These are phyloP conservation scores for Colletotrichum sublineola DNA, from an alignment of 2,329 filamentous ascomycete species.

Conservation along the genomic window DNA sequence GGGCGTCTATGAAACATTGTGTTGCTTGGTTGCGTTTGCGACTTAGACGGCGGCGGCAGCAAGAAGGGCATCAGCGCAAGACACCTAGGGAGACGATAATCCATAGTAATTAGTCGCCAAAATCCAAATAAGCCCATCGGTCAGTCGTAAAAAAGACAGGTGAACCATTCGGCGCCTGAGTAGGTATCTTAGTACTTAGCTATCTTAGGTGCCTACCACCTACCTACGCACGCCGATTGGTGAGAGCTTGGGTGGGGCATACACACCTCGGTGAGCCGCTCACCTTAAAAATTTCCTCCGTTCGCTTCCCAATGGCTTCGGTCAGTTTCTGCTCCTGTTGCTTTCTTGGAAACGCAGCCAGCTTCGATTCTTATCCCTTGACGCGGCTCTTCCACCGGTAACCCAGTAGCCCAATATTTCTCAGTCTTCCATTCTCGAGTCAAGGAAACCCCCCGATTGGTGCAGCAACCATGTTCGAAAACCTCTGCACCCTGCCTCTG, in stretches of 20 bases:
- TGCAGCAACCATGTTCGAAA: constrained; percentile 80
- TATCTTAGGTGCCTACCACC: neutral
- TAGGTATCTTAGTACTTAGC: too few species aligned
- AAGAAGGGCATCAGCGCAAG: neutral
- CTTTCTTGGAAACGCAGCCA: neutral
- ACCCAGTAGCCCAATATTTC: neutral
- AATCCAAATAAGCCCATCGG: too few species aligned
- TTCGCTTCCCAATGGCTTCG: neutral
- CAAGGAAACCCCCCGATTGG: constrained; percentile 8
- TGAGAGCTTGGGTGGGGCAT: constrained; percentile 23
- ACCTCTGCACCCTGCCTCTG: constrained; percentile 89
- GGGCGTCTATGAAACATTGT: neutral
- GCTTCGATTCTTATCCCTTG: neutral
- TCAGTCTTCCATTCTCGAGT: neutral
- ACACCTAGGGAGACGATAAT: too few species aligned
- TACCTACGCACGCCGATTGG: neutral
- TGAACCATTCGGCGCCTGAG: neutral
- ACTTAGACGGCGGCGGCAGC: neutral
- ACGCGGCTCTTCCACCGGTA: neutral
- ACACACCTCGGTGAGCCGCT: constrained; percentile 20
- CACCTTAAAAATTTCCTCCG: constrained; percentile 31
- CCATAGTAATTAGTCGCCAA: too few species aligned
- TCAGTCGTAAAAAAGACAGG: too few species aligned
- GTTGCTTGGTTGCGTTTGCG: neutral
- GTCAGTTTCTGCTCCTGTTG: constrained; percentile 10